A percentile compares a stretch with the other conserved stretches of the same genome.
phyloP scores from a whole-genome alignment of 2,329 filamentous ascomycete species.

The Neopestalotiopsis rosae region DNA sequence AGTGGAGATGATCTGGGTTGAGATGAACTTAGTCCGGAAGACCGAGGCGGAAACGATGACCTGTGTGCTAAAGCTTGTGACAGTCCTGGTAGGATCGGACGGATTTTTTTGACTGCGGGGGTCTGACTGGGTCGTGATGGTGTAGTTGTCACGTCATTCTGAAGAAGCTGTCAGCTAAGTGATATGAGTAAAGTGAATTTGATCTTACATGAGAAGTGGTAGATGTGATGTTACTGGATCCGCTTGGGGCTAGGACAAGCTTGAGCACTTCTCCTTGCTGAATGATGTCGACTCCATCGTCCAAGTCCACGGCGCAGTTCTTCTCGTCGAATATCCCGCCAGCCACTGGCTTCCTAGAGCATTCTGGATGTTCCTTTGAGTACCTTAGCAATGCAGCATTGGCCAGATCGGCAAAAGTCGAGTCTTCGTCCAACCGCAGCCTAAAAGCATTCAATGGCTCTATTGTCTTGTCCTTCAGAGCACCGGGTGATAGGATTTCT shows the following conservation, averaged over 20 bases:
- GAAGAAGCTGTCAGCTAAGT: neutral
- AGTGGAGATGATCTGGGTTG: neutral
- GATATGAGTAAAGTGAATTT: neutral
- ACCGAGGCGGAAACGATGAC: neutral
- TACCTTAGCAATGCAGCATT: slow-evolving; percentile 11
- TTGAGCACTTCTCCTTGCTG: neutral
- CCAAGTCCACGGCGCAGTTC: slow-evolving; percentile 7
- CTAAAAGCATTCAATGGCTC: slow-evolving; percentile 3
- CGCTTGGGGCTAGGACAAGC: slow-evolving; percentile 4
- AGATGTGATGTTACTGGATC: no score
- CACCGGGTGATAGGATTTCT: neutral
- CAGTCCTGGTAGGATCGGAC: neutral
- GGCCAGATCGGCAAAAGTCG: slow-evolving; percentile 3
- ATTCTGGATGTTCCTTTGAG: neutral
- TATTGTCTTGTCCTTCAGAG: neutral
- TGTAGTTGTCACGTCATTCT: neutral
- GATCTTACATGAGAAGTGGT: neutral
- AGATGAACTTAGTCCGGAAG: neutral
- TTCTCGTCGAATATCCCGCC: slow-evolving; percentile 2
- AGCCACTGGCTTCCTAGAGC: neutral
- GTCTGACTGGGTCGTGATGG: neutral
- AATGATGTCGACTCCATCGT: slow-evolving; percentile 6
- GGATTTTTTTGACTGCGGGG: neutral
- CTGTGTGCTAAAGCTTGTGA: neutral
- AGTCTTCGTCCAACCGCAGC: neutral